Evolutionary conservation across 495 filamentous ascomycete species (phyloP), one percentile per base, ranked within the genome.

Genomic region (Glonium stellatum): DNA sequence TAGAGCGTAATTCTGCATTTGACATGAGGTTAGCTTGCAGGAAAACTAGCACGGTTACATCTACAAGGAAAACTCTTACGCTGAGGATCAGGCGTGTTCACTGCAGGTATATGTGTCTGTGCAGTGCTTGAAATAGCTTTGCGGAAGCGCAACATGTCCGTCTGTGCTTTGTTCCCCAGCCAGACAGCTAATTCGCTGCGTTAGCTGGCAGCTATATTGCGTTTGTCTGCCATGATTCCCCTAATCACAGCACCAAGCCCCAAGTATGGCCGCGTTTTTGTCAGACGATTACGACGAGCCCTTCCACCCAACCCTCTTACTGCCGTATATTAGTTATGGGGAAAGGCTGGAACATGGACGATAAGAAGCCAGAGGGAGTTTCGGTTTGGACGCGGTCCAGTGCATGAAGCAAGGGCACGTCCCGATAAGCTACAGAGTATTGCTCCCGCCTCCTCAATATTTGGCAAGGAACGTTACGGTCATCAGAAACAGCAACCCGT

Each of bases 11-110:
- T 21, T 56, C 46, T 57, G 42, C 34, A 42, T 59, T 62, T 62
- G 63, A 55, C 64, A 35, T 60, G 39, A 57, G 46, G 55, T 61
- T 54, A 61, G 50, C 57, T 58, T 61, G 65, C 54, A 63, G 61
- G 46, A 50, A 27, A 48, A 12, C 49, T 59, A 55, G 64, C 42
- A 18, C 34, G 22, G 65, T 27, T 57, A 64, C 65, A 61, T 60
- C 39, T 53, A 61, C 55, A 61, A 35, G 54, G 54, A 46, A 46
- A 23, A 34, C 47, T 60, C 60, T 63, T 54, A 60, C 56, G 42
- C 46, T 51, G 42, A 18, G 54, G 36, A 57, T 46, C 23, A 23
- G 54, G 46, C 42, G 42, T 55, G 31, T 21, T 36, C 60, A 63
- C 60, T 15, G 36, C 55, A 48, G 44, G 13, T n/a, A 39, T n/a